phyloP scores from a whole-genome alignment of 768 basidiomycete genomes.

The Leucogyrophana mollusca region DNA sequence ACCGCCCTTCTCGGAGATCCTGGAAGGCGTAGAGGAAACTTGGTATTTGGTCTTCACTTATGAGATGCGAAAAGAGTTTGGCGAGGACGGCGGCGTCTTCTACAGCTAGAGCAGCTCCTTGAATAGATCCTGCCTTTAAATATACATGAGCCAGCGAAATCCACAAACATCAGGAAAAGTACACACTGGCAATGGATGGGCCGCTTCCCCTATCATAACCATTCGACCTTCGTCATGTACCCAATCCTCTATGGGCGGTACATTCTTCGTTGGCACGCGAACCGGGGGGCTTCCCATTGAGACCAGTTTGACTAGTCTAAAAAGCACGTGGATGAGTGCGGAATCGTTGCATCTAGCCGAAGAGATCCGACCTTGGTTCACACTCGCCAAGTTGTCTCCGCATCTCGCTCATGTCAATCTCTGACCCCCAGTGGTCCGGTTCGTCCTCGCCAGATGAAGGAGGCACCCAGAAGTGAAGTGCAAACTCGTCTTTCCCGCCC shows the following conservation, averaged over 20 bases:
- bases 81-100: constrained; percentile 65
- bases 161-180: background rate
- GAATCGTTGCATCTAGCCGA: background rate
- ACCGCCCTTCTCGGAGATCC: constrained; percentile 56
- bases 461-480: constrained; percentile 25
- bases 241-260: constrained; percentile 43
- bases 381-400: constrained; percentile 24
- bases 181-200: constrained; percentile 54
- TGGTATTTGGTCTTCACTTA: constrained; percentile 44
- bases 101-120: constrained; percentile 49
- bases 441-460: constrained; percentile 22
- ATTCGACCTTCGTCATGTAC: constrained; percentile 47
- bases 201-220: constrained; percentile 60
- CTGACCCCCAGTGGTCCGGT: constrained; percentile 31
- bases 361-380: constrained; percentile 36
- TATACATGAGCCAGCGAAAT: background rate
- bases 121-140: constrained; percentile 50
- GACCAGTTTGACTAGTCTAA: constrained; percentile 38
- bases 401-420: constrained; percentile 32
- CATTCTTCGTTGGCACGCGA: constrained; percentile 38
- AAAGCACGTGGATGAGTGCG: background rate
- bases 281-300: constrained; percentile 31
- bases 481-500: constrained; percentile 38
- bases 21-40: constrained; percentile 54
- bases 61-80: constrained; percentile 55